Percentiles rank a stretch among this genome's conserved stretches.
Evolutionary conservation across 208 protist species (phyloP).

Genomic region (Wallacemonas collosoma): DNA sequence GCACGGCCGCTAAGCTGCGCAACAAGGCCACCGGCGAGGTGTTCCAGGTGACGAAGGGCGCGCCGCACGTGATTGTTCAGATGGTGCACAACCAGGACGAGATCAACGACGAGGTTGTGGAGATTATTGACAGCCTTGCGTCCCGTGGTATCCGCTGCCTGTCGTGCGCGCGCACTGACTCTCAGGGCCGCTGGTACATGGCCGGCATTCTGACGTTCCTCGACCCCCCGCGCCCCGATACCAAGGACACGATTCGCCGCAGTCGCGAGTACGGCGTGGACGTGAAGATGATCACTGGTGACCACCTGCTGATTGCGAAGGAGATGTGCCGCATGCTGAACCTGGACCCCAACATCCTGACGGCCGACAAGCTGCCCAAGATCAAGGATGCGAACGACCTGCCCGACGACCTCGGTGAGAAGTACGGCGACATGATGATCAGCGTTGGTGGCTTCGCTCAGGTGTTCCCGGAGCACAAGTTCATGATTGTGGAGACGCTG

Average conservation of each 20-base stretch:
- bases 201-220: slow-evolving; percentile 90
- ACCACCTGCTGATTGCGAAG: slow-evolving; percentile 92
- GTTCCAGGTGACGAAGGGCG: slow-evolving; percentile 89
- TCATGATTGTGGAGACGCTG: slow-evolving; percentile 92
- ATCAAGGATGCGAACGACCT: slow-evolving; percentile 65
- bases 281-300: slow-evolving; percentile 97
- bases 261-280: slow-evolving; percentile 87
- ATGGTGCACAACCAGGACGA: slow-evolving; percentile 78
- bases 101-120: slow-evolving; percentile 70
- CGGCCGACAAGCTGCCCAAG: slow-evolving; percentile 67
- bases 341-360: slow-evolving; percentile 90
- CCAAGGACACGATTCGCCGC: slow-evolving; percentile 82
- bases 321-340: slow-evolving; percentile 93
- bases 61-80: slow-evolving; percentile 82
- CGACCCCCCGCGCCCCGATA: slow-evolving; percentile 93
- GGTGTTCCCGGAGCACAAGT: slow-evolving; percentile 96
- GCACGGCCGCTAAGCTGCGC: slow-evolving; percentile 65
- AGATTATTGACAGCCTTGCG: slow-evolving; percentile 71
- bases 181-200: slow-evolving; percentile 71
- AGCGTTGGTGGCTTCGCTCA: slow-evolving; percentile 87
- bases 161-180: slow-evolving; percentile 61
- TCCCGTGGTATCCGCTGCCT: slow-evolving; percentile 77
- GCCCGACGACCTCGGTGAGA: slow-evolving; percentile 59
- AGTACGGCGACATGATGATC: slow-evolving; percentile 72
- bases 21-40: slow-evolving; percentile 62